phyloP scores from a whole-genome alignment of 78 protist genomes.

The Goniomonas avonlea region DNA sequence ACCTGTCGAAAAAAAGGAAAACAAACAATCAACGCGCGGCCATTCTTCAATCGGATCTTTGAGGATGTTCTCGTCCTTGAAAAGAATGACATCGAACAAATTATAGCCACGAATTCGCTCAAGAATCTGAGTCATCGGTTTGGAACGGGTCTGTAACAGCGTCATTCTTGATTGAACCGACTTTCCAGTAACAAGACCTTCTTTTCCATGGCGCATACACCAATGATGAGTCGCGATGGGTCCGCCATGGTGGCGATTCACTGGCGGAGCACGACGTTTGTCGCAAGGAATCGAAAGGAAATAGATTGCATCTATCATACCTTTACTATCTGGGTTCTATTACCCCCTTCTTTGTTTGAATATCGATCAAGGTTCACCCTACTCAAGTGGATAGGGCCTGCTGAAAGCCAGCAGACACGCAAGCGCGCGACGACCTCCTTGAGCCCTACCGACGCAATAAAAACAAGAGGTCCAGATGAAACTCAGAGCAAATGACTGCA shows the following conservation, averaged over 20 bases:
- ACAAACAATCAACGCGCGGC: slow-evolving; percentile 57
- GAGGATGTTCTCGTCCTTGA: not conserved
- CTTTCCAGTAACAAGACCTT: not conserved
- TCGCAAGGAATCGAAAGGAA: too few relatives aligned
- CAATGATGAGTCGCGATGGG: not conserved
- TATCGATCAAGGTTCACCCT: too few relatives aligned
- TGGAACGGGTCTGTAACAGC: not conserved
- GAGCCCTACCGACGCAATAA: too few relatives aligned
- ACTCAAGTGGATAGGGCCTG: too few relatives aligned
- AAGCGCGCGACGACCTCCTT: too few relatives aligned
- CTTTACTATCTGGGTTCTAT: not conserved
- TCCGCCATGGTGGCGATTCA: not conserved
- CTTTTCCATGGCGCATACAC: slow-evolving; percentile 10
- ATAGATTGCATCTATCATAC: too few relatives aligned
- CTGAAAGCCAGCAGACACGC: too few relatives aligned
- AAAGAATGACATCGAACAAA: not conserved
- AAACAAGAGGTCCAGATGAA: too few relatives aligned
- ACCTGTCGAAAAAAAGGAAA: slow-evolving; percentile 55
- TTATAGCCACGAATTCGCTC: too few relatives aligned
- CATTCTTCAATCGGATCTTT: slow-evolving; percentile 39
- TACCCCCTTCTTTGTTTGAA: not conserved
- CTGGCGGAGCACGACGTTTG: too few relatives aligned
- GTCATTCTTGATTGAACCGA: not conserved
- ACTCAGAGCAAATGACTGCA: too few relatives aligned
- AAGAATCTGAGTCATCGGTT: too few relatives aligned